Evolutionary conservation across 331 rosid genomes (phyloP).

Genomic region (Cydonia oblonga): DNA sequence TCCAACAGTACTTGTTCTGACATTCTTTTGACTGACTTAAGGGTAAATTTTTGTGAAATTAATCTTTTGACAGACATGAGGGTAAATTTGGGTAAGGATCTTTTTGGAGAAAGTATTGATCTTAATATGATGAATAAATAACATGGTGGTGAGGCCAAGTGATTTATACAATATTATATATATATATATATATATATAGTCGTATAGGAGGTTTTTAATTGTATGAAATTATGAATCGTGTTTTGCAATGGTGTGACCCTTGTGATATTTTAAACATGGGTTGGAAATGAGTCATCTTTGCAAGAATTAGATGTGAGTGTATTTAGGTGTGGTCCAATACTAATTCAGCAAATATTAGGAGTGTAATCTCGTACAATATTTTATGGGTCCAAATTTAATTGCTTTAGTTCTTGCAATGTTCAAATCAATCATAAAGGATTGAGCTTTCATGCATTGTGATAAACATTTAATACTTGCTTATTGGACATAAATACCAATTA

Average conservation of each 20-base stretch:
- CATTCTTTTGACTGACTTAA: not conserved
- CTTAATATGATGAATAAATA: not conserved
- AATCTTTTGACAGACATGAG: not conserved
- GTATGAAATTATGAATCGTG: too few relatives aligned
- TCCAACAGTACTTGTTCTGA: not conserved
- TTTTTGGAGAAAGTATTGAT: not conserved
- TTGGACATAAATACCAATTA: too few relatives aligned
- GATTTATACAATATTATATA: not conserved
- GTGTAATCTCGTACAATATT: not conserved
- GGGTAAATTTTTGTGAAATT: not conserved
- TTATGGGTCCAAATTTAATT: too few relatives aligned
- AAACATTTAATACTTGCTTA: too few relatives aligned
- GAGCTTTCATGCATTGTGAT: too few relatives aligned
- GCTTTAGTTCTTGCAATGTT: not conserved
- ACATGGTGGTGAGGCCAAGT: not conserved
- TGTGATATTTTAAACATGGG: not conserved
- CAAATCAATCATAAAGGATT: too few relatives aligned
- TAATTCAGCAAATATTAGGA: not conserved
- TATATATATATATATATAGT: not conserved
- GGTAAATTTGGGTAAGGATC: not conserved
- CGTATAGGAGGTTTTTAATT: too few relatives aligned
- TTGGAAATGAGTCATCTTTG: not conserved
- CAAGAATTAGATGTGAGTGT: not conserved
- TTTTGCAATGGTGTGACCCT: not conserved
- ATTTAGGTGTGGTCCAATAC: not conserved